Evolutionary conservation across 2,329 filamentous ascomycete genomes (phyloP).

Genomic region (Apiospora aurea): DNA sequence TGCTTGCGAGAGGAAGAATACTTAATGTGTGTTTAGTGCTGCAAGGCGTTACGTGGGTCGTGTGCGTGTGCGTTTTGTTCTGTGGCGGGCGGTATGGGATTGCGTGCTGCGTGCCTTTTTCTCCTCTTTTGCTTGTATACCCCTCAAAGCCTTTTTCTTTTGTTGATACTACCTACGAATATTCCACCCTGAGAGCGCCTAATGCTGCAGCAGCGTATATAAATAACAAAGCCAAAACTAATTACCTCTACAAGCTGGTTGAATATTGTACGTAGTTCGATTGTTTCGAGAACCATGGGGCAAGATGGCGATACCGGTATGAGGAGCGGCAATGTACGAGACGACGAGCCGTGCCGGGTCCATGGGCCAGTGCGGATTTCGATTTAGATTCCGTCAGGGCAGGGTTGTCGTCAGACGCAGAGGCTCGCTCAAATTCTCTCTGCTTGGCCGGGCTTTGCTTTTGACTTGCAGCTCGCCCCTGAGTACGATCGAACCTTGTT

Average conservation of each 20-base stretch:
- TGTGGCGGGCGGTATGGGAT: background rate
- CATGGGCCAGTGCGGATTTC: too few species aligned
- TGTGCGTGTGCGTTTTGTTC: background rate
- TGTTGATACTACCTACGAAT: background rate
- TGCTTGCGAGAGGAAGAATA: background rate
- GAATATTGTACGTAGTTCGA: background rate
- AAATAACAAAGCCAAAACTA: background rate
- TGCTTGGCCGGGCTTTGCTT: too few species aligned
- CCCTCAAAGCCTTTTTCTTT: background rate
- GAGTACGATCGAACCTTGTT: too few species aligned
- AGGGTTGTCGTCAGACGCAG: too few species aligned
- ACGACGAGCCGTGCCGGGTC: too few species aligned
- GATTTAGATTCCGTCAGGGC: too few species aligned
- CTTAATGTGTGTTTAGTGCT: background rate
- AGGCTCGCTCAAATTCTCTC: too few species aligned
- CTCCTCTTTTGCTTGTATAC: background rate
- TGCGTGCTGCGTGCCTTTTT: background rate
- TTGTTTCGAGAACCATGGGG: background rate
- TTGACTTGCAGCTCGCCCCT: too few species aligned
- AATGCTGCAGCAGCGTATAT: background rate
- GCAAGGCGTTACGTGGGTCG: background rate
- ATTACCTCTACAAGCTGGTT: background rate
- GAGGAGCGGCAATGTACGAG: too few species aligned
- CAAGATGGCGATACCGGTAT: too few species aligned
- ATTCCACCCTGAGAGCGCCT: background rate